Conservation (phyloP, 1,284 basidiomycete genomes). For the Phellinidium pouzarii region DNA sequence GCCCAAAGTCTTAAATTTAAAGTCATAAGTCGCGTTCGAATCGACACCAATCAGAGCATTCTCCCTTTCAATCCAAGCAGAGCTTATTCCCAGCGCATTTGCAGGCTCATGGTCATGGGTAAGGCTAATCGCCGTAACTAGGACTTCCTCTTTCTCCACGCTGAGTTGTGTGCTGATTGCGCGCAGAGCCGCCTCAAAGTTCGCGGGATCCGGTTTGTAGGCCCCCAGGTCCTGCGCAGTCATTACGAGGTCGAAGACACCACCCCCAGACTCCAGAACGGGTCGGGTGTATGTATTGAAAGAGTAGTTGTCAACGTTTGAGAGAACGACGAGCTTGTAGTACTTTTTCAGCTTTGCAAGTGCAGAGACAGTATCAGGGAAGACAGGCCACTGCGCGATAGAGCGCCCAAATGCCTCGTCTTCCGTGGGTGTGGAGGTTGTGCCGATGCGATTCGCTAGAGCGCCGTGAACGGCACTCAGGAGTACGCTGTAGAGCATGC, state of each 20-base stretch:
- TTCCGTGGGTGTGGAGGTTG: constrained; percentile 22
- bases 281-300: constrained; percentile 50
- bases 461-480: constrained; percentile 47
- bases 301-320: constrained; percentile 63
- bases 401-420: constrained; percentile 46
- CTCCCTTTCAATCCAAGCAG: constrained; percentile 56
- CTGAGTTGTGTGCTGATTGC: constrained; percentile 39
- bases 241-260: constrained; percentile 48
- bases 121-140: constrained; percentile 53
- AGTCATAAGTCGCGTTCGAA: constrained; percentile 21
- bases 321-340: constrained; percentile 64
- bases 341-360: constrained; percentile 50
- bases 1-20: constrained; percentile 23
- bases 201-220: constrained; percentile 62
- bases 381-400: constrained; percentile 54
- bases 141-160: constrained; percentile 41
- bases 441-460: constrained; percentile 28
- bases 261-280: constrained; percentile 39
- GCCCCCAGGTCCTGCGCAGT: constrained; percentile 62
- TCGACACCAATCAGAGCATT: constrained; percentile 37
- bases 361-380: constrained; percentile 58
- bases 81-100: constrained; percentile 40
- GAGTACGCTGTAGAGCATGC: constrained; percentile 53
- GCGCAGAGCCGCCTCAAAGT: constrained; percentile 45
- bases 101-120: constrained; percentile 54